phyloP scores from a whole-genome alignment of 2,329 filamentous ascomycete species.

The Didymella lethalis region DNA sequence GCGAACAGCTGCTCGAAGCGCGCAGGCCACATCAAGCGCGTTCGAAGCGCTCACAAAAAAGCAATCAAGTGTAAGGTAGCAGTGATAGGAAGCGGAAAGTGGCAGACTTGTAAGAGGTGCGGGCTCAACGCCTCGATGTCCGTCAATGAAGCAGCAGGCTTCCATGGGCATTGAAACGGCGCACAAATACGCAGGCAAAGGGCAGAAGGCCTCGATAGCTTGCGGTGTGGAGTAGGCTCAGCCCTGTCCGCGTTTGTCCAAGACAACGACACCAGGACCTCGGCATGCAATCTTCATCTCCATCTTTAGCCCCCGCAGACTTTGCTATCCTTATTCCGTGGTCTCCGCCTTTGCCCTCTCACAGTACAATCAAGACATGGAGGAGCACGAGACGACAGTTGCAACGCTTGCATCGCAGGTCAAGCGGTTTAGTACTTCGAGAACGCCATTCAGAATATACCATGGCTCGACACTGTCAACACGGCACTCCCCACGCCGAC shows the following conservation, averaged over 20 bases:
- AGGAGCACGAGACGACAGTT: slow-evolving; percentile 39
- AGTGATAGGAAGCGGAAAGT: background rate
- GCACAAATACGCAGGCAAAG: slow-evolving; percentile 7
- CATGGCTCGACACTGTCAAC: slow-evolving; percentile 66
- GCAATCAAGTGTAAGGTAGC: background rate
- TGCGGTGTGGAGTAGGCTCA: slow-evolving; percentile 34
- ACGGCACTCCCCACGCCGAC: slow-evolving; percentile 52
- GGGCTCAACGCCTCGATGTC: background rate
- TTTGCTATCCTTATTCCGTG: background rate
- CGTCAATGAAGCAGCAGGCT: background rate
- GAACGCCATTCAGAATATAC: slow-evolving; percentile 62
- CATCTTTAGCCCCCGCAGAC: slow-evolving; percentile 1
- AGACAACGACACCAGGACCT: slow-evolving; percentile 16
- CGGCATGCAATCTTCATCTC: slow-evolving; percentile 18
- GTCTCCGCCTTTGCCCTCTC: too few species aligned
- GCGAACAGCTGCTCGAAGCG: slow-evolving; percentile 3
- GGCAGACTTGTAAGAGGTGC: too few species aligned
- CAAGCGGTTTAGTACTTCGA: slow-evolving; percentile 54
- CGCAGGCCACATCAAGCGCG: slow-evolving; percentile 7
- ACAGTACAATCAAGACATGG: slow-evolving; percentile 28
- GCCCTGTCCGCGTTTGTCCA: slow-evolving; percentile 31
- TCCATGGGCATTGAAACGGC: background rate
- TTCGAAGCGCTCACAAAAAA: background rate
- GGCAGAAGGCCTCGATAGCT: slow-evolving; percentile 27
- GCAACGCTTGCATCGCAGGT: slow-evolving; percentile 47